Conservation (phyloP, 2,329 filamentous ascomycete species). For the Fusarium hostae region DNA sequence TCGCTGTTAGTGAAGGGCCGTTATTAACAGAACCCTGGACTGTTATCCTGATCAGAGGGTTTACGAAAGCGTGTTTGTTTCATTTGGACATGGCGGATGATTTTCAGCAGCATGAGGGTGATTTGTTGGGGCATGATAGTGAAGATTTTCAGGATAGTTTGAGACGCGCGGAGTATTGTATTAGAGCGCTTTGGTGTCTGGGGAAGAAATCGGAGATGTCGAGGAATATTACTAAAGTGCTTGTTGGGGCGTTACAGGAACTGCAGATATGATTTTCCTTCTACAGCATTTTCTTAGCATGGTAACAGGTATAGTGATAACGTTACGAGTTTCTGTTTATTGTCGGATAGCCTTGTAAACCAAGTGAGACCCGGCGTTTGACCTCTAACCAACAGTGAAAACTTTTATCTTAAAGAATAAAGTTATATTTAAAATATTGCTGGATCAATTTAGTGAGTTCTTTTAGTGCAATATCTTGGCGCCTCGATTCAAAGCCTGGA, state of each 20-base stretch:
- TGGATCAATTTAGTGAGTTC: too few relatives aligned
- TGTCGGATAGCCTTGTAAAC: too few relatives aligned
- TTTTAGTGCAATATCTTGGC: too few relatives aligned
- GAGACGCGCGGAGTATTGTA: neutral
- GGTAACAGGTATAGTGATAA: rapidly evolving
- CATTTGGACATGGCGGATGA: neutral
- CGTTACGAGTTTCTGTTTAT: too few relatives aligned
- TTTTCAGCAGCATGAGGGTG: neutral
- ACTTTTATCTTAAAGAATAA: too few relatives aligned
- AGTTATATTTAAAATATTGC: too few relatives aligned
- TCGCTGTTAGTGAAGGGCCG: rapidly evolving
- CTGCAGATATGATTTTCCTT: neutral
- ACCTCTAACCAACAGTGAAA: too few relatives aligned
- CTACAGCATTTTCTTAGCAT: rapidly evolving
- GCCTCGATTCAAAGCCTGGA: too few relatives aligned
- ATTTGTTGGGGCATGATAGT: neutral
- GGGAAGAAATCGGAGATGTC: constrained; percentile 1
- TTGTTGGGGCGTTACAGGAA: neutral
- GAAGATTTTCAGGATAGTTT: neutral
- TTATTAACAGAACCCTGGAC: neutral
- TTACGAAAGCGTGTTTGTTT: neutral
- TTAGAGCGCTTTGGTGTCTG: neutral
- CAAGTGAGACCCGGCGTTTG: too few relatives aligned
- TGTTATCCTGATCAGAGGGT: neutral
- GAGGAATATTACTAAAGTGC: neutral